phyloP scores from a whole-genome alignment of 768 basidiomycete species.

The Psilocybe azurescens region DNA sequence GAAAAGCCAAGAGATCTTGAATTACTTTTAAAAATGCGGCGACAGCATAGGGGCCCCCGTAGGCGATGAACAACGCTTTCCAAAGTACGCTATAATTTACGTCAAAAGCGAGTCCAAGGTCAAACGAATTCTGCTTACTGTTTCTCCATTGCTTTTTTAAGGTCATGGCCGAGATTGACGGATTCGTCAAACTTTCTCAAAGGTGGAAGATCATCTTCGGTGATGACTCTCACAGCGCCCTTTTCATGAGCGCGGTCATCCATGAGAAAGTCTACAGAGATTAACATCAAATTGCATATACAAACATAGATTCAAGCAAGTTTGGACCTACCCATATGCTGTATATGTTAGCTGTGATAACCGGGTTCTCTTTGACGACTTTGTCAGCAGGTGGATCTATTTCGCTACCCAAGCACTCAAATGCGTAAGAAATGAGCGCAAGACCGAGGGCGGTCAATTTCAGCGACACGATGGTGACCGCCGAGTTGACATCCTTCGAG shows the following conservation, averaged over 20 bases:
- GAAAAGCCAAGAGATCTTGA: slow-evolving; percentile 82
- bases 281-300: slow-evolving; percentile 1
- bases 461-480: slow-evolving; percentile 44
- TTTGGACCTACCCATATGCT: slow-evolving; percentile 62
- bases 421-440: slow-evolving; percentile 56
- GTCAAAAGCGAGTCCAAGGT: neutral
- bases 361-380: slow-evolving; percentile 63
- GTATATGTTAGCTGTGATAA: slow-evolving; percentile 79
- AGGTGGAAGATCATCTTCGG: slow-evolving; percentile 85
- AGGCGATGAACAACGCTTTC: slow-evolving; percentile 76
- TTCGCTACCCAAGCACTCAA: slow-evolving; percentile 78
- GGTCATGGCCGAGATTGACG: slow-evolving; percentile 62
- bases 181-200: slow-evolving; percentile 74
- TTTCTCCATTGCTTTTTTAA: slow-evolving; percentile 64
- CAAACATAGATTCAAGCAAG: neutral
- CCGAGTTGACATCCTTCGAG: slow-evolving; percentile 32
- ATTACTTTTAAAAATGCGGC: slow-evolving; percentile 72
- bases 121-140: slow-evolving; percentile 49
- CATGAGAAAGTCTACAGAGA: slow-evolving; percentile 70
- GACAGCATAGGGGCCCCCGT: slow-evolving; percentile 74
- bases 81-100: slow-evolving; percentile 62
- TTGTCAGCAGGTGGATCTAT: slow-evolving; percentile 40
- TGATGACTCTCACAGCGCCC: slow-evolving; percentile 68
- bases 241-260: slow-evolving; percentile 84
- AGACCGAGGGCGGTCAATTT: slow-evolving; percentile 48